A percentile compares a stretch with the other conserved stretches of the same genome.
These are phyloP conservation scores for Dipteronia dyeriana DNA, from an alignment of 345 rosid genomes.

Conservation along the genomic window DNA sequence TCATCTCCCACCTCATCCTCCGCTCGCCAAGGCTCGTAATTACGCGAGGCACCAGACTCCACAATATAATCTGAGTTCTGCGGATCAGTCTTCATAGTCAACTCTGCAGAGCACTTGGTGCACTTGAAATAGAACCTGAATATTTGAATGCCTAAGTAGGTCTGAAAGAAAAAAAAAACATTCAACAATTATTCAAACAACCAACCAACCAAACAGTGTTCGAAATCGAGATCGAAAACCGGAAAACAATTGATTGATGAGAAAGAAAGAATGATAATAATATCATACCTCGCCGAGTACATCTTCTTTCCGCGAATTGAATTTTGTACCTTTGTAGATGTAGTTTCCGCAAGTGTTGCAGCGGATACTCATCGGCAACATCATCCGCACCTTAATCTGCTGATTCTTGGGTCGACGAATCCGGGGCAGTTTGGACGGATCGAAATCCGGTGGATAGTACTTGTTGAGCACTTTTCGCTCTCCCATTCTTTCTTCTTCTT, in stretches of 20 bases:
- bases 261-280: not conserved
- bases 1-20: conserved; percentile 64
- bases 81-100: conserved; percentile 87
- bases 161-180: conserved; percentile 42
- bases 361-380: conserved; percentile 98
- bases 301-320: conserved; percentile 92
- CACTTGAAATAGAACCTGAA: conserved; percentile 95
- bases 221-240: not conserved
- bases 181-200: not conserved
- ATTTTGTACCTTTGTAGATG: conserved; percentile 91
- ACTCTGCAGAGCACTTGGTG: conserved; percentile 91
- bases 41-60: conserved; percentile 82
- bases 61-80: conserved; percentile 91
- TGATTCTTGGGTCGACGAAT: conserved; percentile 74
- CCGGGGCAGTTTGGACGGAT: conserved; percentile 82
- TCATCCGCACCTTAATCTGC: conserved; percentile 94
- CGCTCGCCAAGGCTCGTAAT: conserved; percentile 96
- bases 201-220: too few species aligned
- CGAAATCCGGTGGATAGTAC: conserved; percentile 96
- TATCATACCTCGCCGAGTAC: conserved; percentile 74
- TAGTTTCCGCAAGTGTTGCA: conserved; percentile 88
- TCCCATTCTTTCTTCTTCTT: conserved; percentile 56
- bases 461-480: conserved; percentile 90
- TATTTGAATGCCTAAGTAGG: conserved; percentile 85
- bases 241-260: not conserved